A percentile compares a stretch with the other conserved stretches of the same genome.
Evolutionary conservation across 805 yeast species (phyloP).

Genomic region (Teunomyces panamensis): DNA sequence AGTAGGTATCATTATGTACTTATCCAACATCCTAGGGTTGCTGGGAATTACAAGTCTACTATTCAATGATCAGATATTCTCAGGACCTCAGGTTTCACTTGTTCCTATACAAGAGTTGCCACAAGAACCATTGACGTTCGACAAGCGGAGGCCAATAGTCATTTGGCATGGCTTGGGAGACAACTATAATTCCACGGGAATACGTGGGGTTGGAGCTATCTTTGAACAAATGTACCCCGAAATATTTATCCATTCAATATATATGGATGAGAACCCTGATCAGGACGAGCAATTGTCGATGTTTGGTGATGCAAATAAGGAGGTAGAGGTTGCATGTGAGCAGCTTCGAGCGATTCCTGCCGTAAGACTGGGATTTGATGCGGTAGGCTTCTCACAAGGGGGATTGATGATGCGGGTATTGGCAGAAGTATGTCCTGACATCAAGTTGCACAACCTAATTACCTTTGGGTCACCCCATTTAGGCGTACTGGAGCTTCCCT

Average conservation of each 20-base stretch:
- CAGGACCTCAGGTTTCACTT: neutral
- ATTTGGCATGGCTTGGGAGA: slow-evolving; percentile 89
- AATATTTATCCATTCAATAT: slow-evolving; percentile 51
- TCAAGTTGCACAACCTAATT: slow-evolving; percentile 47
- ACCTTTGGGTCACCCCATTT: slow-evolving; percentile 84
- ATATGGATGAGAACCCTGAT: slow-evolving; percentile 45
- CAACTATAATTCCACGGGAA: slow-evolving; percentile 58
- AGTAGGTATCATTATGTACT: neutral
- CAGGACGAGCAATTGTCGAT: slow-evolving; percentile 56
- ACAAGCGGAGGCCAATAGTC: slow-evolving; percentile 47
- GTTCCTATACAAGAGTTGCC: too few relatives aligned
- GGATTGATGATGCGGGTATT: slow-evolving; percentile 74
- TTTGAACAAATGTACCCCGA: slow-evolving; percentile 48
- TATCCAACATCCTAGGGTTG: neutral
- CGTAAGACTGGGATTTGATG: slow-evolving; percentile 58
- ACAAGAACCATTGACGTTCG: neutral
- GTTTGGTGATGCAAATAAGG: slow-evolving; percentile 56
- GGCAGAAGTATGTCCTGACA: slow-evolving; percentile 51
- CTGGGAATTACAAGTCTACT: neutral
- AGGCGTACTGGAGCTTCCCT: slow-evolving; percentile 69
- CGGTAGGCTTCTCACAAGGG: slow-evolving; percentile 81
- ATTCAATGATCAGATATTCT: neutral
- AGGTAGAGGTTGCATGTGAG: slow-evolving; percentile 55
- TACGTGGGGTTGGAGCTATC: slow-evolving; percentile 44
- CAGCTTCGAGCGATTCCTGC: slow-evolving; percentile 46